A percentile compares a stretch with the other conserved stretches of the same genome.
phyloP scores from a whole-genome alignment of 345 rosid species.

The Theobroma cacao region DNA sequence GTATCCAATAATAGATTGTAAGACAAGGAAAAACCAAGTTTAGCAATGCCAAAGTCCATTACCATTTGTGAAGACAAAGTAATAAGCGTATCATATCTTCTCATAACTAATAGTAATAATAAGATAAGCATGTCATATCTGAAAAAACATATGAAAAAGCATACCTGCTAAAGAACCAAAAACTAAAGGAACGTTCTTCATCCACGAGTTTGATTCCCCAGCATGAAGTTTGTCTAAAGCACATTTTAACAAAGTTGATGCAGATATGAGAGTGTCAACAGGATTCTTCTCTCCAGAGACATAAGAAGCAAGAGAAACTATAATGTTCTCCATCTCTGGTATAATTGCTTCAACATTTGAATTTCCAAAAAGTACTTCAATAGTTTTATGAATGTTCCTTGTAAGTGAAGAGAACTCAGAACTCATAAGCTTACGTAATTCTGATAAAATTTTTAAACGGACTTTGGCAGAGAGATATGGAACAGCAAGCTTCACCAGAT shows the following conservation, averaged over 20 bases:
- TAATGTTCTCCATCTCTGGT: slow-evolving; percentile 44
- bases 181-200: slow-evolving; percentile 48
- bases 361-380: slow-evolving; percentile 53
- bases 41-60: not conserved
- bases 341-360: slow-evolving; percentile 37
- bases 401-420: slow-evolving; percentile 58
- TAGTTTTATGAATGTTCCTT: slow-evolving; percentile 48
- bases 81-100: not conserved
- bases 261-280: slow-evolving; percentile 56
- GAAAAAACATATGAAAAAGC: slow-evolving; percentile 15
- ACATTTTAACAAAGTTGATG: slow-evolving; percentile 47
- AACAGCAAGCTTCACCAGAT: slow-evolving; percentile 54
- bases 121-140: not conserved
- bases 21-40: not conserved
- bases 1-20: not conserved
- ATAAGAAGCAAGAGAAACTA: slow-evolving; percentile 55
- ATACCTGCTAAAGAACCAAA: slow-evolving; percentile 60
- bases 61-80: not conserved
- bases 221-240: slow-evolving; percentile 46
- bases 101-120: not conserved
- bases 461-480: slow-evolving; percentile 54
- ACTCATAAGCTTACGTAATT: slow-evolving; percentile 47
- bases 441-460: slow-evolving; percentile 42
- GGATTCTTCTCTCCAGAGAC: slow-evolving; percentile 57
- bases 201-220: slow-evolving; percentile 43